Conservation (phyloP, 2,329 filamentous ascomycete species). For the Peltaster fructicola region DNA sequence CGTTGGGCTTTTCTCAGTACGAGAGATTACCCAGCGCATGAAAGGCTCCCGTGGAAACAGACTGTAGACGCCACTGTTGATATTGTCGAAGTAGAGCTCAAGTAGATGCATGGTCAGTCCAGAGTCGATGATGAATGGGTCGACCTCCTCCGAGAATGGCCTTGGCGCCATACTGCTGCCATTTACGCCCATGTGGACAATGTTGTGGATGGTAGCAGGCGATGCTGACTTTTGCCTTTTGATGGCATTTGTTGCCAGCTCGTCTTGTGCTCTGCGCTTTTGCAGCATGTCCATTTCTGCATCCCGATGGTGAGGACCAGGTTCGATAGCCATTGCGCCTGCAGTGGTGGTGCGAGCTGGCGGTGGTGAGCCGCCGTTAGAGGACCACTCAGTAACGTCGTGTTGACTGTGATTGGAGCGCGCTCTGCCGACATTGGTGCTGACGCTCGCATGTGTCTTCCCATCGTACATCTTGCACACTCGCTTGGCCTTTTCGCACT, state of each 20-base stretch:
- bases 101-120: constrained; percentile 34
- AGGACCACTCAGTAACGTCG: constrained; percentile 5
- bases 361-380: constrained; percentile 10
- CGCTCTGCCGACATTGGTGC: too few species aligned
- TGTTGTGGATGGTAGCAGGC: constrained; percentile 7
- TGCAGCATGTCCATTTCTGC: constrained; percentile 9
- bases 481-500: constrained; percentile 81
- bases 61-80: constrained; percentile 36
- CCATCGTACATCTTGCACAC: constrained; percentile 66
- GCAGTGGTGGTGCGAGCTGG: constrained; percentile 4
- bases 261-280: constrained; percentile 14
- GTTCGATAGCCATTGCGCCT: constrained; percentile 1
- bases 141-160: constrained; percentile 29
- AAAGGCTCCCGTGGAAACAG: constrained; percentile 40
- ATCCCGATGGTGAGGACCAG: constrained; percentile 2
- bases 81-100: constrained; percentile 38
- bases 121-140: constrained; percentile 36
- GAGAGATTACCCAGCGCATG: constrained; percentile 36
- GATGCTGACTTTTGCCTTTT: constrained; percentile 18
- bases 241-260: constrained; percentile 8
- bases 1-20: constrained; percentile 17
- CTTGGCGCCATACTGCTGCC: constrained; percentile 1
- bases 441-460: too few species aligned
- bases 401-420: too few species aligned
- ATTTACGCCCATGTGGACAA: constrained; percentile 1